These are phyloP conservation scores for Metschnikowia similis DNA, from an alignment of 805 yeast genomes.

Conservation along the genomic window DNA sequence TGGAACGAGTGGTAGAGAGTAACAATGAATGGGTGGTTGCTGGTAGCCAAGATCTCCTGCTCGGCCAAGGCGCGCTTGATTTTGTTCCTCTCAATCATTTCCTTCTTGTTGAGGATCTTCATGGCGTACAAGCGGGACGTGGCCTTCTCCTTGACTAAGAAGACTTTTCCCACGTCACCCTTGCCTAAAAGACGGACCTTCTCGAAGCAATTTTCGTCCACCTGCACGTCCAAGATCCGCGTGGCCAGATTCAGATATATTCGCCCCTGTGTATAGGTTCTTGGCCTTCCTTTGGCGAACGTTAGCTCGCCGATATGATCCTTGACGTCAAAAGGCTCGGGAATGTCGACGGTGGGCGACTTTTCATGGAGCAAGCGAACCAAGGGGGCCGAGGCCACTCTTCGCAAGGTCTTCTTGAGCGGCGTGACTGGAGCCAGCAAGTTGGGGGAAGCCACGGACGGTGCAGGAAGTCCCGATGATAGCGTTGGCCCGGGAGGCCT, in stretches of 20 bases:
- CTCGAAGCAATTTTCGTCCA: slow-evolving; percentile 82
- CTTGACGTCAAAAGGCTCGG: slow-evolving; percentile 39
- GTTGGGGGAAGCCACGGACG: neutral
- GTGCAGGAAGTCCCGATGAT: neutral
- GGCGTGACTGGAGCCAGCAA: slow-evolving; percentile 16
- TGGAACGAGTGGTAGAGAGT: slow-evolving; percentile 94
- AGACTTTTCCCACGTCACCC: slow-evolving; percentile 98
- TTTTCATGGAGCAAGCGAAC: slow-evolving; percentile 34
- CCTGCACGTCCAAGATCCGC: slow-evolving; percentile 71
- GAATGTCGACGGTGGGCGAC: slow-evolving; percentile 9
- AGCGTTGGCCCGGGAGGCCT: neutral
- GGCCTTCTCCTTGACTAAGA: slow-evolving; percentile 77
- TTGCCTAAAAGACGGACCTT: slow-evolving; percentile 87
- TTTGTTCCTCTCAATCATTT: slow-evolving; percentile 92
- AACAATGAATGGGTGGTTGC: slow-evolving; percentile 95
- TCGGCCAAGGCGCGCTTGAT: slow-evolving; percentile 94
- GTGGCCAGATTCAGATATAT: slow-evolving; percentile 73
- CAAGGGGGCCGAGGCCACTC: slow-evolving; percentile 85
- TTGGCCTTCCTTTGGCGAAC: slow-evolving; percentile 29
- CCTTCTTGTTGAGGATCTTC: slow-evolving; percentile 85
- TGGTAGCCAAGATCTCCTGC: slow-evolving; percentile 91
- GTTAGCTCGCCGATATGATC: slow-evolving; percentile 44
- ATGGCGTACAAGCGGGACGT: slow-evolving; percentile 80
- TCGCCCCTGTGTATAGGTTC: slow-evolving; percentile 45
- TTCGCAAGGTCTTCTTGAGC: slow-evolving; percentile 46